Evolutionary conservation across 2,329 filamentous ascomycete species (phyloP), one percentile per base, ranked within the genome.

Genomic region (Fusarium sublunatum): DNA sequence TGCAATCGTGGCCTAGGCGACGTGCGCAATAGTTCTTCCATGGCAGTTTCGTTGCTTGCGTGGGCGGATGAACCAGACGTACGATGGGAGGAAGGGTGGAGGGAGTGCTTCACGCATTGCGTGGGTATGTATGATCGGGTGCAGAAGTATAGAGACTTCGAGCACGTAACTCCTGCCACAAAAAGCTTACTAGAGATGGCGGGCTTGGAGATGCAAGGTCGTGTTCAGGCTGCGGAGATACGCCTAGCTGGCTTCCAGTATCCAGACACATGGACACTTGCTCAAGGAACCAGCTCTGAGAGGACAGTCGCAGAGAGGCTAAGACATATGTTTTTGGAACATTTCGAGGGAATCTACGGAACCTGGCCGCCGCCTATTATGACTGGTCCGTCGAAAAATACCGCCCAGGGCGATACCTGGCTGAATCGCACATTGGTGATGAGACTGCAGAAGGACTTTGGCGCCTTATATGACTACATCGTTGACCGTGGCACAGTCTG

Each of bases 381-480:
- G 24, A 44, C 1, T 44, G 38, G 1, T 54, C 61, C 5, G 70
- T 77, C 49, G 42, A 19, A 19, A 19, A 19, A 48, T 9, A 47
- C 65, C 34, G 75, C 77, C 1, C 78, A 73, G 8, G 77, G 82
- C 29, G 81, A 83, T 9, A 78, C 79, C 35, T 91, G 88, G 88
- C 78, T 91, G 11, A 88, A 83, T 5, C 80, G 88, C 36, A 82
- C 79, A 4, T 72, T 90, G 15, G 82, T 82, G 1, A 79, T 82
- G 42, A 78, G 78, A 3, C 72, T 91, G n/a, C 86, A 89, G 63
- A 79, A 78, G 29, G 89, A 91, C 64, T 91, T 91, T 67, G 86
- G 86, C 3, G 84, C 86, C 0, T 76, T 91, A 2, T 91, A 91
- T 67, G 88, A 91, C 68, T 90, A 89, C 61, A 77, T 91, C 2